A percentile compares a stretch with the other conserved stretches of the same genome.
Evolutionary conservation across 257 asterid genomes (phyloP).

Genomic region (Solanum microdontum): DNA sequence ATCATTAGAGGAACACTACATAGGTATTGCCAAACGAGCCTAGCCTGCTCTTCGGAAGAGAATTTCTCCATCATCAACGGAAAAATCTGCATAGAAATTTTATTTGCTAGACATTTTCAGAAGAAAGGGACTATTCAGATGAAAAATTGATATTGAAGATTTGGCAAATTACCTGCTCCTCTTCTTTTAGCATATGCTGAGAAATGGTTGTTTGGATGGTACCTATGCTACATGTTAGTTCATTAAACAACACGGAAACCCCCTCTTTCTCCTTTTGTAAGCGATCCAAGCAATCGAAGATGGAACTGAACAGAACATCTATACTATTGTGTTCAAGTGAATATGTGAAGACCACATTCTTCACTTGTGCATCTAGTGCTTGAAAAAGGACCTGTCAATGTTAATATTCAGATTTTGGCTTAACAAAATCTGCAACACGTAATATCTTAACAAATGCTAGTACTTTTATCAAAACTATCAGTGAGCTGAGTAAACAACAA

Average conservation of each 20-base stretch:
- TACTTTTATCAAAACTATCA: not conserved
- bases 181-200: constrained; percentile 88
- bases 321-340: constrained; percentile 55
- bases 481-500: not conserved
- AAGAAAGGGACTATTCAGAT: not conserved
- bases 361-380: constrained; percentile 55
- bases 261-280: constrained; percentile 30
- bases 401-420: not conserved
- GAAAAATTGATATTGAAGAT: not conserved
- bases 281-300: constrained; percentile 48
- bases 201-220: constrained; percentile 43
- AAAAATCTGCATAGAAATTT: constrained; percentile 48
- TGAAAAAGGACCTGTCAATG: constrained; percentile 65
- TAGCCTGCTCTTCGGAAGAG: constrained; percentile 52
- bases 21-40: constrained; percentile 69
- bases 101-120: not conserved
- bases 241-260: constrained; percentile 29
- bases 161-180: constrained; percentile 47
- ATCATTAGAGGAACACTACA: constrained; percentile 66
- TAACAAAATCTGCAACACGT: not conserved
- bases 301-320: constrained; percentile 37
- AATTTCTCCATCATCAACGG: constrained; percentile 51
- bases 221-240: constrained; percentile 47
- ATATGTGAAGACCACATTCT: constrained; percentile 57
- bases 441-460: not conserved